phyloP scores from a whole-genome alignment of 78 protist genomes.

The Isochrysis galbana region DNA sequence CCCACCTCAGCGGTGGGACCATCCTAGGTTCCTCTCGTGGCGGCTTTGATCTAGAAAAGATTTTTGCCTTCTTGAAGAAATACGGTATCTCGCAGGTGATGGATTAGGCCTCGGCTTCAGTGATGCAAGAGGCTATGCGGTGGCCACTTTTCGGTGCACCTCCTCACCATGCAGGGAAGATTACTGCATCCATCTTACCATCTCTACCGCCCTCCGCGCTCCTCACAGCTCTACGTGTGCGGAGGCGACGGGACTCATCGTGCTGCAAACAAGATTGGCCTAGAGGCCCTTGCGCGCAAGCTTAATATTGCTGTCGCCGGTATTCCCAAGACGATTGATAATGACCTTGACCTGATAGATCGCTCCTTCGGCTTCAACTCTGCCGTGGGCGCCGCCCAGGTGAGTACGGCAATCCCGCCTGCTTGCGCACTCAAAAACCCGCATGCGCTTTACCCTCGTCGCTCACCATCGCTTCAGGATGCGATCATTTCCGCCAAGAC shows the following conservation, averaged over 20 bases:
- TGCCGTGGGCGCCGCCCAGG: conserved; percentile 62
- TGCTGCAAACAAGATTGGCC: conserved; percentile 29
- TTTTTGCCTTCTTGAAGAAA: not conserved
- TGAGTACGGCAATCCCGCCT: no score
- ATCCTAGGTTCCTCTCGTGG: not conserved
- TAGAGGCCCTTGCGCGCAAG: not conserved
- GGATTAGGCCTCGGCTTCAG: no score
- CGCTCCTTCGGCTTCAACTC: conserved; percentile 67
- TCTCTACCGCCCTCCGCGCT: no score
- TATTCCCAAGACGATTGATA: conserved; percentile 59
- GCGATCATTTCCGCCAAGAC: not conserved
- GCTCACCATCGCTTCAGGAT: no score
- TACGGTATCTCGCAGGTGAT: not conserved
- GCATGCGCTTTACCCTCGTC: no score
- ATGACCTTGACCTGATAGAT: conserved; percentile 31
- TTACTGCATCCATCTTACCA: conserved; percentile 25
- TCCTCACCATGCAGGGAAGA: conserved; percentile 55
- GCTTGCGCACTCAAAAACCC: no score
- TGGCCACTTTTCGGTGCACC: not conserved
- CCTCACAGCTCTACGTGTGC: conserved; percentile 50
- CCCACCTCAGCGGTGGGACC: no score
- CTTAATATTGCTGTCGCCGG: conserved; percentile 35
- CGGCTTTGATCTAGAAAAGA: not conserved
- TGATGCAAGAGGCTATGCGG: not conserved
- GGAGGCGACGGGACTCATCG: conserved; percentile 78